Percentiles rank a stretch among this genome's conserved stretches.
These are phyloP conservation scores for Polygonum maritimum DNA, from an alignment of 148 eudicot species.

Conservation along the genomic window DNA sequence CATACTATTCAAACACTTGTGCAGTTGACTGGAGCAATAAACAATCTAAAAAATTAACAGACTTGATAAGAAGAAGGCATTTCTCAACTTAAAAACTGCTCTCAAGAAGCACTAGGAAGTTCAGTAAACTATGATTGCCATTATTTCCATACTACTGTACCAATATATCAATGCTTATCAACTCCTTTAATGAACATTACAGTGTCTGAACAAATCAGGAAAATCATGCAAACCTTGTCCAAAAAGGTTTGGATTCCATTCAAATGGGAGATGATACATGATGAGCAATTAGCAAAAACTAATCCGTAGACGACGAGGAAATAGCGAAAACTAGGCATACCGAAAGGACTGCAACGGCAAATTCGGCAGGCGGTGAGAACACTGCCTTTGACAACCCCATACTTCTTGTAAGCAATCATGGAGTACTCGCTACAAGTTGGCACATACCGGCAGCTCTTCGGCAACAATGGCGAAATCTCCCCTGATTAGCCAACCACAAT, in stretches of 20 bases:
- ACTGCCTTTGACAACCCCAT: constrained; percentile 75
- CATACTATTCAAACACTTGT: background rate
- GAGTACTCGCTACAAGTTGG: constrained; percentile 97
- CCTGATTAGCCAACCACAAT: constrained; percentile 31
- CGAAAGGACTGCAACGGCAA: constrained; percentile 94
- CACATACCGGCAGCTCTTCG: constrained; percentile 81
- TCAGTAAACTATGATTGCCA: background rate
- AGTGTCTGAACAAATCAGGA: background rate
- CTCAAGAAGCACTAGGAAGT: background rate
- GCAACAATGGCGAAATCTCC: constrained; percentile 86
- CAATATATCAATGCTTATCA: background rate
- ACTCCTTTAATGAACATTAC: background rate
- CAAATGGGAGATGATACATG: background rate
- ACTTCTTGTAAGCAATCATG: constrained; percentile 92
- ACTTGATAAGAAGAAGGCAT: background rate
- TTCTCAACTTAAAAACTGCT: background rate
- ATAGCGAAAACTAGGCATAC: constrained; percentile 18
- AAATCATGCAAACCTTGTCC: background rate
- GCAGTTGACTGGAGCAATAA: background rate
- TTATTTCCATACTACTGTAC: background rate
- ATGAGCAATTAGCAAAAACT: background rate
- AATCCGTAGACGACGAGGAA: background rate
- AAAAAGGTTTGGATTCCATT: background rate
- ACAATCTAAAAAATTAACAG: background rate
- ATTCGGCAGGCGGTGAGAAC: constrained; percentile 75